A percentile compares a stretch with the other conserved stretches of the same genome.
These are phyloP conservation scores for Telfairia occidentalis DNA, from an alignment of 331 rosid species.

Conservation along the genomic window DNA sequence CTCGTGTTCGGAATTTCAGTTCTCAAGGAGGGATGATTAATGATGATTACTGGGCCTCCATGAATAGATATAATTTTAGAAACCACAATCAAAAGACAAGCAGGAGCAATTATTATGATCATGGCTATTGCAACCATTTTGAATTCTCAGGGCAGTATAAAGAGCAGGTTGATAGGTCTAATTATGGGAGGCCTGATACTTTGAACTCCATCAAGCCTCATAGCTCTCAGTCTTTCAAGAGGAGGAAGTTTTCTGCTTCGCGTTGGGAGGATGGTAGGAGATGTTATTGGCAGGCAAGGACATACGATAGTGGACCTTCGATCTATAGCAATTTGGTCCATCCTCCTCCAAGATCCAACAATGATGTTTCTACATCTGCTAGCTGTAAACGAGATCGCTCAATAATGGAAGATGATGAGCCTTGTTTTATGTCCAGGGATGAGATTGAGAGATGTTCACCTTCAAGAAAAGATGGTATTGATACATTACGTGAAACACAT, in stretches of 20 bases:
- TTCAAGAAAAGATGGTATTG: conserved; percentile 91
- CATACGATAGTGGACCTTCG: conserved; percentile 29
- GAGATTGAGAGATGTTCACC: conserved; percentile 94
- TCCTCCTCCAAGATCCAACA: conserved; percentile 35
- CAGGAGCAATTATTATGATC: conserved; percentile 28
- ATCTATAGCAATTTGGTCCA: conserved; percentile 19
- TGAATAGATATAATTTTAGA: conserved; percentile 29
- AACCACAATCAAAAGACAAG: conserved; percentile 36
- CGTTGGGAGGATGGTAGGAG: conserved; percentile 53
- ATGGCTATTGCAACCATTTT: conserved; percentile 27
- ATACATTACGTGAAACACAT: conserved; percentile 67
- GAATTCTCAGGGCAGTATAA: conserved; percentile 27
- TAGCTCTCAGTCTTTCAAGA: conserved; percentile 39
- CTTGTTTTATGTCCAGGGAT: conserved; percentile 73
- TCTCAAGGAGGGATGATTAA: conserved; percentile 35
- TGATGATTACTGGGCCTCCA: conserved; percentile 38
- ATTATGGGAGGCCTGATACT: conserved; percentile 21
- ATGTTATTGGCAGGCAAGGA: conserved; percentile 30
- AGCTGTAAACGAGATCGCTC: conserved; percentile 43
- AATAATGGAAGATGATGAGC: conserved; percentile 62
- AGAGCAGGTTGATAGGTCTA: conserved; percentile 22
- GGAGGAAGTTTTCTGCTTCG: conserved; percentile 64
- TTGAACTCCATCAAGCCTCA: conserved; percentile 32
- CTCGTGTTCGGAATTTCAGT: conserved; percentile 39
- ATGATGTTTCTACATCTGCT: conserved; percentile 37